Evolutionary conservation across 331 rosid species (phyloP), one percentile per base, ranked within the genome.

Genomic region (Quercus tomentella): DNA sequence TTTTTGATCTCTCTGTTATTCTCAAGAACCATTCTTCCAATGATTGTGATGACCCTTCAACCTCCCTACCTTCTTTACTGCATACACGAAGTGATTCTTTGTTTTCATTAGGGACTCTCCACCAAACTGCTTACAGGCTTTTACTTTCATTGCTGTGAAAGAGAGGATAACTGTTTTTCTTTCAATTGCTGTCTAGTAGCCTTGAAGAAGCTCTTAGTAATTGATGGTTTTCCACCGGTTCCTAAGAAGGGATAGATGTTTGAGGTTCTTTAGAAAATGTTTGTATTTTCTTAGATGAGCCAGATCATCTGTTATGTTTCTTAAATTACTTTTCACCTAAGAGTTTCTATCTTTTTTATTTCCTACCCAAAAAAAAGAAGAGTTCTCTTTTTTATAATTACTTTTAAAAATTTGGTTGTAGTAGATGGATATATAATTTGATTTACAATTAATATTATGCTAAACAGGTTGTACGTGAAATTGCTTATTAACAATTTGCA

Each of bases 401-500:
- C 23, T 77, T 70, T 7, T 37, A 7, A 37, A 7, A 2, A 55
- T 43, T 66, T 73, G 9, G 52, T 54, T 41, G 56, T 16, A 30
- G 52, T 7, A 10, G 57, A 77, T 35, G 72, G 52, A 10, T 9
- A 80, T 63, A 67, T 79, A 71, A 75, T 74, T 73, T 74, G 80
- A 79, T 80, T 80, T 69, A 74, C 78, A 41, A 72, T 81, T 49
- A 61, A 54, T 72, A 21, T 74, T 82, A 65, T 86, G 55, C 70
- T 83, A 30, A 74, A 85, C 93, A 94, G 98, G 97, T 92, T 31
- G 92, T 94, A 16, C 97, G 96, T 17, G 98, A 97, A 82, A 85
- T 88, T 81, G 98, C 97, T 60, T 97, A 94, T 66, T 97, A 94
- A 79, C 97, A 92, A 81, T 94, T 92, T 85, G 98, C 97, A 2